Evolutionary conservation across 345 rosid genomes (phyloP), one percentile per base, ranked within the genome.

Genomic region (Excoecaria cochinchinensis): DNA sequence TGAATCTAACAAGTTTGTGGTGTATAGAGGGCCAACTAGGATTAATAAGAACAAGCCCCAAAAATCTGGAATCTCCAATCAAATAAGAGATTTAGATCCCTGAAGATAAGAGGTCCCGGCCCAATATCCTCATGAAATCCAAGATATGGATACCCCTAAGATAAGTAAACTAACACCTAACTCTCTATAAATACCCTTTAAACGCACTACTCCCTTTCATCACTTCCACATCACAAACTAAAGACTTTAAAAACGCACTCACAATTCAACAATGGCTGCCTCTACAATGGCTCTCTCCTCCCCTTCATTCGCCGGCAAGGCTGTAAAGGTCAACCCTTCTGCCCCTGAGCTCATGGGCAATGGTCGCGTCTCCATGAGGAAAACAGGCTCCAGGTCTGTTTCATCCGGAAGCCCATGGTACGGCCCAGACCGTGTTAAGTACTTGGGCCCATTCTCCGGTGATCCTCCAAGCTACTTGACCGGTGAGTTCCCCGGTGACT

Each of bases 281-380:
- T 78, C 94, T 3, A 83, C 94, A 7, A 87, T 87, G 90, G 89
- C 90, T 19, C 91, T 91, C 59, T 90, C 92, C 64, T 91, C 97
- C 77, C 83, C 92, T 16, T 74, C 90, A 1, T 74, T 91, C 17
- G 86, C 86, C 82, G 94, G 92, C 7, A 79, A 80, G 86, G 90
- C 94, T 0, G 88, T 87, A 24, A 85, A 83, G 48, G 82, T 86
- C 70, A 50, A 81, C 21, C 90, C 93, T 0, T 75, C 86, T 11
- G 58, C 83, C 70, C 70, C 84, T 13, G 85, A 78, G 50, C 69
- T 85, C 70, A 76, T 85, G 51, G 85, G 86, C 76, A 81, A 68
- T 9, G 88, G 90, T 74, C 88, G 94, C 56, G 84, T 91, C 70
- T 71, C 86, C 48, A 90, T 87, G 91, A 84, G 92, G 62, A 91